Evolutionary conservation across 2,329 filamentous ascomycete genomes (phyloP).

Genomic region (Beauveria sp.): DNA sequence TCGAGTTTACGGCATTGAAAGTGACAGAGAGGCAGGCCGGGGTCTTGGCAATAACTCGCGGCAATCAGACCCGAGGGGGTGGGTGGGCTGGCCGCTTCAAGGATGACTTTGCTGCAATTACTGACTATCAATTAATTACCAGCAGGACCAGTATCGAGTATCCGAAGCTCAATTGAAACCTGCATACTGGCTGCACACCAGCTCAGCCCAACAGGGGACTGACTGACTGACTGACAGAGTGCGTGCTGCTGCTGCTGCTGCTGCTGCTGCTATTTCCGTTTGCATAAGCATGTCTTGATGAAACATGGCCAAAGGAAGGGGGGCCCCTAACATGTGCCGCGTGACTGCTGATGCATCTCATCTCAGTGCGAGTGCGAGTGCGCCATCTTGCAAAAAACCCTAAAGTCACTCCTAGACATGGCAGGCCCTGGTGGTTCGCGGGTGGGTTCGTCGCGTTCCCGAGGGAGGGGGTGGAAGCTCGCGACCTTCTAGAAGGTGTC

Average conservation of each 20-base stretch:
- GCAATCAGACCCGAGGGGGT: background rate
- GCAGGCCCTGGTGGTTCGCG: background rate
- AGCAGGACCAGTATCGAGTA: too few relatives aligned
- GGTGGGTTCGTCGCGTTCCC: background rate
- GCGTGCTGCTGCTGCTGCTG: background rate
- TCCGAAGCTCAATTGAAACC: background rate
- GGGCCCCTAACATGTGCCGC: too few relatives aligned
- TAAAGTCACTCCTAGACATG: conserved; percentile 1
- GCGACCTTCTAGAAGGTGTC: background rate
- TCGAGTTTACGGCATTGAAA: too few relatives aligned
- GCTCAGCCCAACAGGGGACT: too few relatives aligned
- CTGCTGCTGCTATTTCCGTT: background rate
- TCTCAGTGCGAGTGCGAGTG: background rate
- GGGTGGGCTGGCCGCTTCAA: background rate
- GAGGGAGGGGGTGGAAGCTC: too few relatives aligned
- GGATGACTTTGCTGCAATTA: background rate
- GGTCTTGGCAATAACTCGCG: background rate
- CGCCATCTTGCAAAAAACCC: background rate
- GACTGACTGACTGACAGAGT: too few relatives aligned
- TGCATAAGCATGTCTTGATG: too few relatives aligned
- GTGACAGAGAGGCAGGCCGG: too few relatives aligned
- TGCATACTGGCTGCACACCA: background rate
- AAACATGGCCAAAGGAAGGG: background rate
- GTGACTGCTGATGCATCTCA: background rate
- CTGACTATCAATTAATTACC: too few relatives aligned